Percentiles rank a stretch among this genome's conserved stretches.
phyloP scores from a whole-genome alignment of 2,329 filamentous ascomycete genomes.

The Emergomyces orientalis region DNA sequence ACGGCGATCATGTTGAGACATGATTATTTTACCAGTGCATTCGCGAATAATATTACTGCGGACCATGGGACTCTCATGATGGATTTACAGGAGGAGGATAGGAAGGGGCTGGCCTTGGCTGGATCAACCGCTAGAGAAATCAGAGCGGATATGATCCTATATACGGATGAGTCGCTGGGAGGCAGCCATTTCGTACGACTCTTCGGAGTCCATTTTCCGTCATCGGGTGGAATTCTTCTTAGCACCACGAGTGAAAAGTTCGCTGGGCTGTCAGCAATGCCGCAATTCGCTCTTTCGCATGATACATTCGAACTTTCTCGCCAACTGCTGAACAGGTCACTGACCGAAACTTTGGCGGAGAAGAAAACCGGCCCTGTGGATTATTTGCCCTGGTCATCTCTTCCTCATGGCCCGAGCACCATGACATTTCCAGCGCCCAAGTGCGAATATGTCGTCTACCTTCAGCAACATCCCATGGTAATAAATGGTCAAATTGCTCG shows the following conservation, averaged over 20 bases:
- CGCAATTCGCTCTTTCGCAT: conserved; percentile 62
- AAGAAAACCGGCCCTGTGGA: conserved; percentile 51
- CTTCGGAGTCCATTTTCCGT: conserved; percentile 77
- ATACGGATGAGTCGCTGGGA: conserved; percentile 59
- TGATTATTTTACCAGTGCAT: conserved; percentile 58
- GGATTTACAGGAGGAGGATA: conserved; percentile 51
- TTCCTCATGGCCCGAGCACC: conserved; percentile 47
- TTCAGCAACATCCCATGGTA: conserved; percentile 51
- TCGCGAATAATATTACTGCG: conserved; percentile 74
- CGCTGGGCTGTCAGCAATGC: conserved; percentile 79
- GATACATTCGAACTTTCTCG: conserved; percentile 49
- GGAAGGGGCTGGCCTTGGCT: conserved; percentile 29
- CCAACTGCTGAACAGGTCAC: conserved; percentile 60
- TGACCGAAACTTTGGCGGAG: conserved; percentile 55
- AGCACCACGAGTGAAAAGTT: conserved; percentile 92
- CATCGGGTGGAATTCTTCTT: conserved; percentile 68
- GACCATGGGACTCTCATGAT: conserved; percentile 59
- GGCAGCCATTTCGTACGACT: conserved; percentile 71
- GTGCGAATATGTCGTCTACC: conserved; percentile 82
- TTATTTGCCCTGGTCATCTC: conserved; percentile 67
- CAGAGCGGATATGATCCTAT: conserved; percentile 59
- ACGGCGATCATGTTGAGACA: conserved; percentile 55
- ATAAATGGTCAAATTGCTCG: conserved; percentile 25
- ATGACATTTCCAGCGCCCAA: conserved; percentile 52
- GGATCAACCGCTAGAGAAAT: conserved; percentile 57